A percentile compares a stretch with the other conserved stretches of the same genome.
Conservation (phyloP, 371 early-diverging fungal species). For the Conidiobolus incongruus region DNA sequence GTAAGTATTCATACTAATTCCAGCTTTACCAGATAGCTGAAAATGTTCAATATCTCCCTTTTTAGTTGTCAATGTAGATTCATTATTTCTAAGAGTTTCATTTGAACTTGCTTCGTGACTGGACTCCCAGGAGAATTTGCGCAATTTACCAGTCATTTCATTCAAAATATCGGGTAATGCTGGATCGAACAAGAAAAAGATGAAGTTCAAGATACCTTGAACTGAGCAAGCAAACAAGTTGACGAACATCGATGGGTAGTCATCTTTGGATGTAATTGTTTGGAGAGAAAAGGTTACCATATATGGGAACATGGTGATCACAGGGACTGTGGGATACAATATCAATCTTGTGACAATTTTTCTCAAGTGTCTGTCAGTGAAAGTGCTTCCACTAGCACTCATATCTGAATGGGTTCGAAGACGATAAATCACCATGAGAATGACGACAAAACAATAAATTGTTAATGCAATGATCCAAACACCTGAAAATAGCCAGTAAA, state of each 20-base stretch:
- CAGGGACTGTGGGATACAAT: not conserved
- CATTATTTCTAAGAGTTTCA: too few relatives aligned
- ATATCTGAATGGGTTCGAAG: not conserved
- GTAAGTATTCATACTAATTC: too few relatives aligned
- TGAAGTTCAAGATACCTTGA: slow-evolving; percentile 2
- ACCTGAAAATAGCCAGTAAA: not conserved
- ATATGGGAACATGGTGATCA: slow-evolving; percentile 1
- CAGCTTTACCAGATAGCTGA: too few relatives aligned
- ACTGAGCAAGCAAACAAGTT: not conserved
- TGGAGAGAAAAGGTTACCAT: not conserved
- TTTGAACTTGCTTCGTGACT: too few relatives aligned
- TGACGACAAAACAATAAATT: not conserved
- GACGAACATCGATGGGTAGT: not conserved
- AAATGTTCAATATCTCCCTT: too few relatives aligned
- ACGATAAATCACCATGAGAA: not conserved
- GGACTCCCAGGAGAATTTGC: too few relatives aligned
- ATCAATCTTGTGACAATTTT: slow-evolving; percentile 1
- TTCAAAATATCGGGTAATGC: not conserved
- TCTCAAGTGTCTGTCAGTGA: not conserved
- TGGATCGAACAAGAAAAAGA: slow-evolving; percentile 3
- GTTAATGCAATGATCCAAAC: not conserved
- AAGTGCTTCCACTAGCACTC: not conserved
- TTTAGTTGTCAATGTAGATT: too few relatives aligned
- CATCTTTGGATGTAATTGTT: not conserved
- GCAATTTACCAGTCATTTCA: too few relatives aligned